These are phyloP conservation scores for Ochetophila trinervis DNA, from an alignment of 306 rosid genomes.

Conservation along the genomic window DNA sequence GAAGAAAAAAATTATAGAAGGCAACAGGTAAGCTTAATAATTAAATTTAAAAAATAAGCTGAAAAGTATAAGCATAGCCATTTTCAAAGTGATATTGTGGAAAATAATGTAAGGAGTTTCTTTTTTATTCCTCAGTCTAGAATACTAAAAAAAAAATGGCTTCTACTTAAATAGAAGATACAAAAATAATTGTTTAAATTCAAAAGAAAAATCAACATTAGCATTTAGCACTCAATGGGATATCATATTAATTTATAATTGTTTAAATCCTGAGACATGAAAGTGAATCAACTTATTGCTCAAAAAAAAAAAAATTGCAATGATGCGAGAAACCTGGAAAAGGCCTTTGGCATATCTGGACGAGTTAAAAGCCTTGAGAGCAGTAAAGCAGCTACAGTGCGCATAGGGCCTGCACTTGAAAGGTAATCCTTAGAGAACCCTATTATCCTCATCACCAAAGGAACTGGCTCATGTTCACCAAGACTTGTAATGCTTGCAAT, in stretches of 20 bases:
- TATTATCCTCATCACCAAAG: slow-evolving; percentile 74
- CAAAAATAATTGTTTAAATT: background rate
- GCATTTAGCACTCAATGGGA: background rate
- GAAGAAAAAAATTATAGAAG: slow-evolving; percentile 29
- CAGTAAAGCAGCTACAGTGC: slow-evolving; percentile 78
- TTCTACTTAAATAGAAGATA: background rate
- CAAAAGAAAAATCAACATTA: background rate
- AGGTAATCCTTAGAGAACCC: slow-evolving; percentile 86
- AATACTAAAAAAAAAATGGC: background rate
- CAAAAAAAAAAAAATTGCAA: slow-evolving; percentile 13
- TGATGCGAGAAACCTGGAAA: slow-evolving; percentile 46
- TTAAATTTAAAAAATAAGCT: background rate
- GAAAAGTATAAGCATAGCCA: background rate
- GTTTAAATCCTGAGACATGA: background rate
- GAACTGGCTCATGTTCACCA: slow-evolving; percentile 58
- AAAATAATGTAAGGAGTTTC: no score
- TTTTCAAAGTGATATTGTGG: no score
- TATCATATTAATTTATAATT: slow-evolving; percentile 10
- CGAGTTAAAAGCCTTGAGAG: slow-evolving; percentile 89
- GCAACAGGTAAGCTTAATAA: slow-evolving; percentile 28
- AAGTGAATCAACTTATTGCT: background rate
- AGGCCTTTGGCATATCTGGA: slow-evolving; percentile 94
- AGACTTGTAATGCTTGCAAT: slow-evolving; percentile 46
- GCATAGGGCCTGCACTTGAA: slow-evolving; percentile 85
- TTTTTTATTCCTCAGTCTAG: no score